Evolutionary conservation across 2,329 filamentous ascomycete genomes (phyloP).

Genomic region (Colletotrichum tanaceti): DNA sequence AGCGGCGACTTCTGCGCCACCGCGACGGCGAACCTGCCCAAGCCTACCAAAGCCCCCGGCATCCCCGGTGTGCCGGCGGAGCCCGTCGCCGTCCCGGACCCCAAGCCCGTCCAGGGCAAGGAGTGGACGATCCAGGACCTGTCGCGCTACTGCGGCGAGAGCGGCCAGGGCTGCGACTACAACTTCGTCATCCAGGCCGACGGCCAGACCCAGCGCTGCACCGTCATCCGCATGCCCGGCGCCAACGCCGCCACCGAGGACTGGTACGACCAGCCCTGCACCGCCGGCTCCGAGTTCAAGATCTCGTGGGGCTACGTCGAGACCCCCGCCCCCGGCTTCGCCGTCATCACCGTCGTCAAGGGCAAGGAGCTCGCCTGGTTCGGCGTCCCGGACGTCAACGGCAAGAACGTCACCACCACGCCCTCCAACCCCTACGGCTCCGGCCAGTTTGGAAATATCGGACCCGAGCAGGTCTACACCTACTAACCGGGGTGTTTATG

Average conservation of each 20-base stretch:
- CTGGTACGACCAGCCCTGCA: constrained; percentile 34
- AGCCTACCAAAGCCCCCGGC: constrained; percentile 26
- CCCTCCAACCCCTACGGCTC: constrained; percentile 34
- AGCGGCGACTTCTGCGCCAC: constrained; percentile 33
- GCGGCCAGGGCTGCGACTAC: constrained; percentile 32
- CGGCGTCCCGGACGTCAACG: constrained; percentile 28
- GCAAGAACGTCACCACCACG: constrained; percentile 26
- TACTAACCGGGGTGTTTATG: too few relatives aligned
- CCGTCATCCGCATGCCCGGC: constrained; percentile 23
- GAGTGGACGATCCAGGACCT: constrained; percentile 32
- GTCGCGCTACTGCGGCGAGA: constrained; percentile 25
- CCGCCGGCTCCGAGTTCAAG: constrained; percentile 22
- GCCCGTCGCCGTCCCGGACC: too few relatives aligned
- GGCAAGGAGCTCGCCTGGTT: constrained; percentile 28
- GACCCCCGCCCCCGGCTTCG: constrained; percentile 12
- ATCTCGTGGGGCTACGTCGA: constrained; percentile 28
- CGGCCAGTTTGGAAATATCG: constrained; percentile 31
- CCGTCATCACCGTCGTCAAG: constrained; percentile 15
- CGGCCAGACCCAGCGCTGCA: constrained; percentile 24
- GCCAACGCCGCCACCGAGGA: constrained; percentile 25
- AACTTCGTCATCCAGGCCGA: constrained; percentile 33
- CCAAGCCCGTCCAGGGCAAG: constrained; percentile 23
- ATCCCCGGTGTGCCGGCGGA: too few relatives aligned
- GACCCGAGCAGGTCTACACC: constrained; percentile 36
- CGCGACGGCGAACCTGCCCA: constrained; percentile 26